Conservation (phyloP, 192 early-diverging fungal genomes). For the Umbelopsis isabellina region DNA sequence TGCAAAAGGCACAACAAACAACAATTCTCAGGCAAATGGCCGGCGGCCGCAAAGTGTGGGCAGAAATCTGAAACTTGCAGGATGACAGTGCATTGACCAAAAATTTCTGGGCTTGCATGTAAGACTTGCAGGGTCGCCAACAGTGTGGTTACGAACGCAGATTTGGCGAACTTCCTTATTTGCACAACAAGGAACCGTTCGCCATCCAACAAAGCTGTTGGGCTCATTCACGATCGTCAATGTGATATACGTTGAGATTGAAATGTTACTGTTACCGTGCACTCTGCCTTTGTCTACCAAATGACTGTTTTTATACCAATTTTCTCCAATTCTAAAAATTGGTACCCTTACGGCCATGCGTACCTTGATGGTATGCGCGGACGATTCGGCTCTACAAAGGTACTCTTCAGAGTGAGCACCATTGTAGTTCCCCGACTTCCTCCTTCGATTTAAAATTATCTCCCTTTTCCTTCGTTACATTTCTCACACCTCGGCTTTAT, state of each 20-base stretch:
- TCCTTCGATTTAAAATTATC: conserved; percentile 1
- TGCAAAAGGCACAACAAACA: too few relatives aligned
- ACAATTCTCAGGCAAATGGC: too few relatives aligned
- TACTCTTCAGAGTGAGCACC: conserved; percentile 1
- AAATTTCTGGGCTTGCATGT: too few relatives aligned
- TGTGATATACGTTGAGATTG: not conserved
- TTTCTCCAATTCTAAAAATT: not conserved
- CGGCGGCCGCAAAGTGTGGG: too few relatives aligned
- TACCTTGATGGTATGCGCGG: conserved; percentile 19
- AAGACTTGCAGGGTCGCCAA: not conserved
- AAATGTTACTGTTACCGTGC: not conserved
- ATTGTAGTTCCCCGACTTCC: conserved; percentile 5
- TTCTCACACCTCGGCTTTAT: not conserved
- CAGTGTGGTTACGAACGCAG: not conserved
- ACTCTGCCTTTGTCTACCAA: not conserved
- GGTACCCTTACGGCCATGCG: conserved; percentile 13
- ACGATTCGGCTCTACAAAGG: conserved; percentile 13
- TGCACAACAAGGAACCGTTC: conserved; percentile 10
- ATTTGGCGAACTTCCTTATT: conserved; percentile 9
- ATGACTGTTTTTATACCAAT: not conserved
- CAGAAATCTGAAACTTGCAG: too few relatives aligned
- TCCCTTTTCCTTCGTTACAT: not conserved
- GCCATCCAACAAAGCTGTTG: not conserved
- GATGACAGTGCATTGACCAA: too few relatives aligned
- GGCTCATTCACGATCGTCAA: too few relatives aligned